Base-by-base conservation (phyloP, 768 basidiomycete species). In the Agaricus subrufescens region DNA sequence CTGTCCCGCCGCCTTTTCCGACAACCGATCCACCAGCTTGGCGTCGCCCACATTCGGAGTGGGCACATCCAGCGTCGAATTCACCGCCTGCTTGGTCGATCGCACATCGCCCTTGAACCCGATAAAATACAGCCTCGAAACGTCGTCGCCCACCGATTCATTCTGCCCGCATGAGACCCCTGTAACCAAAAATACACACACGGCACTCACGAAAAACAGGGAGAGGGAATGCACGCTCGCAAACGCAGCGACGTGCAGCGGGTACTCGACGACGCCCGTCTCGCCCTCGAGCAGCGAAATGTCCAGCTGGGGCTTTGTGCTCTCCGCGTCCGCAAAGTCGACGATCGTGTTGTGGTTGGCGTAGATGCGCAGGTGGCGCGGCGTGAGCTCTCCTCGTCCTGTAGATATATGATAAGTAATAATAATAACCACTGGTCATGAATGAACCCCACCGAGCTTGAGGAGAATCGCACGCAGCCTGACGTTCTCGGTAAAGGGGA, bases 41-140 rank as follows among this genome's bases (percentile, higher is more conserved):
- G 89, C 85, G 60, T 94, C 92, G 0, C 87, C 83, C 0, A 89
- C 86, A 62, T 90, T 81, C 3, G 85, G 86, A n/a, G 92, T 89
- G 0, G 87, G 88, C 14, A 95, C 81, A 63, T 85, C 87, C 48
- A 87, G 75, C 66, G 81, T 84, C 46, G 78, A 80, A 37, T 77
- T 77, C n/a, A 72, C 78, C 52, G 88, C 86, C 59, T 80, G 84
- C 60, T 77, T 76, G 15, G 69, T 67, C 15, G 76, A 74, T 52
- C 76, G 73, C 46, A 76, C 73, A 60, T 91, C 87, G 42, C 91
- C 92, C 66, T 84, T 88, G 76, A 94, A 94, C 19, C 91, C 91
- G 43, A 94, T 64, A 63, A 85, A 94, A 65, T 87, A 94, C 38
- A 94, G 69, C 26, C 87, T 73, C 3, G 87, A 81, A 15, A 71